phyloP scores from a whole-genome alignment of 2,329 filamentous ascomycete species.

The Neoarthrinium moseri region DNA sequence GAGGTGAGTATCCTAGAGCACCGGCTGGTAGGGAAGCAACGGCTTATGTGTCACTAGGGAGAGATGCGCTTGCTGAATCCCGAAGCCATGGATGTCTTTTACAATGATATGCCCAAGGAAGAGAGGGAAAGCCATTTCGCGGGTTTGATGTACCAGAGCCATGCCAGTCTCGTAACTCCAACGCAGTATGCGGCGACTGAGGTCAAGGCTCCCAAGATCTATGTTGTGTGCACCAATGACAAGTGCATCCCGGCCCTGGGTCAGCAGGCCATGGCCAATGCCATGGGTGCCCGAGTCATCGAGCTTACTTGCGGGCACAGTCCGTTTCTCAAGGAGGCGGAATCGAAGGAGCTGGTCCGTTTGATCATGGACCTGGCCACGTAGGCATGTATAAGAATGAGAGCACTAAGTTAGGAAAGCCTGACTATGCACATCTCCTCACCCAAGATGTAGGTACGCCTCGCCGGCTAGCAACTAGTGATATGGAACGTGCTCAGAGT shows the following conservation, averaged over 20 bases:
- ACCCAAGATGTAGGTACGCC: too few species aligned
- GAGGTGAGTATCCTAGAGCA: background rate
- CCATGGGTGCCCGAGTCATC: conserved; percentile 13
- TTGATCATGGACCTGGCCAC: background rate
- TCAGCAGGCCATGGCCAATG: conserved; percentile 20
- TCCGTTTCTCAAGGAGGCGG: conserved; percentile 16
- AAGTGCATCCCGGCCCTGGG: conserved; percentile 14
- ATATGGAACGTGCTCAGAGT: too few species aligned
- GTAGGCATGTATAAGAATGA: too few species aligned
- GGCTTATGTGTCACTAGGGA: background rate
- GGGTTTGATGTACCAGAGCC: conserved; percentile 15
- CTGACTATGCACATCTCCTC: too few species aligned
- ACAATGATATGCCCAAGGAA: conserved; percentile 3
- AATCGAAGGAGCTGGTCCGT: background rate
- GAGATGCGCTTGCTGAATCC: too few species aligned
- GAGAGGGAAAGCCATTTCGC: background rate
- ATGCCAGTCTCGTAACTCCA: conserved; percentile 13
- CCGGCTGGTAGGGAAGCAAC: background rate
- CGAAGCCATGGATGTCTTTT: conserved; percentile 3
- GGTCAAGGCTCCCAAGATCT: conserved; percentile 21
- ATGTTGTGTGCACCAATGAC: conserved; percentile 24
- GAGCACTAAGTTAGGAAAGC: too few species aligned
- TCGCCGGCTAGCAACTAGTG: too few species aligned
- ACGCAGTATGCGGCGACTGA: conserved; percentile 20
- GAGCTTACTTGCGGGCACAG: conserved; percentile 18